phyloP scores from a whole-genome alignment of 108 stramenopile genomes.

The Cyclotella choctawhatcheeana region DNA sequence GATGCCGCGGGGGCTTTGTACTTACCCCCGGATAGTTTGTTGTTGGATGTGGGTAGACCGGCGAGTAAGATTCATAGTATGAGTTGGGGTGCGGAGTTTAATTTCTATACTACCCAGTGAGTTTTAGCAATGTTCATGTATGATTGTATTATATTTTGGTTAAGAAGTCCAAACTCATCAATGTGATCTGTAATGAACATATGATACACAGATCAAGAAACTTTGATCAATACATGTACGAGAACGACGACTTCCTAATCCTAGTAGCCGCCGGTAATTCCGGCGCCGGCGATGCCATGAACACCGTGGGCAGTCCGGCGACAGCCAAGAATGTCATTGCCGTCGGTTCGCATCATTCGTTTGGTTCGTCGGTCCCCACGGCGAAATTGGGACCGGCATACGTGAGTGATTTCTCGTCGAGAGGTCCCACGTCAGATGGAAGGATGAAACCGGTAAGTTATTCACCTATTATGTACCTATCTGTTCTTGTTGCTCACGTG shows the following conservation, averaged over 20 bases:
- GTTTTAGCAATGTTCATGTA: neutral
- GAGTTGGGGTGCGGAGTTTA: constrained; percentile 44
- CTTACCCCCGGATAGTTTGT: constrained; percentile 24
- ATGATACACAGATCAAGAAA: constrained; percentile 25
- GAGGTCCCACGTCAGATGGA: constrained; percentile 47
- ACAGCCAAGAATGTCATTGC: constrained; percentile 46
- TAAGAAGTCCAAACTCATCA: neutral
- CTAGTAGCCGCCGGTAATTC: constrained; percentile 43
- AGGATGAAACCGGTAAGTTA: constrained; percentile 46
- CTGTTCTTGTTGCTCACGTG: too few relatives aligned
- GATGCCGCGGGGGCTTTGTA: constrained; percentile 19
- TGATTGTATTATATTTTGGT: neutral
- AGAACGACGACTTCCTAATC: constrained; percentile 50
- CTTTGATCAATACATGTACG: constrained; percentile 51
- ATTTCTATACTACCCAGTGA: constrained; percentile 31
- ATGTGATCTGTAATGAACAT: too few relatives aligned
- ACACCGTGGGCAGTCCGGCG: constrained; percentile 45
- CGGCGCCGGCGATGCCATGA: constrained; percentile 18
- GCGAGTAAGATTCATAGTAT: constrained; percentile 53
- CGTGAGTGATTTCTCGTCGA: constrained; percentile 38
- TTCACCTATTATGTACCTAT: too few relatives aligned
- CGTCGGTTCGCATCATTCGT: constrained; percentile 31
- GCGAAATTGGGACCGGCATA: constrained; percentile 36
- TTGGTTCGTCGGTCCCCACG: neutral
- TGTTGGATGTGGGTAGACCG: constrained; percentile 24